Evolutionary conservation across 2,329 filamentous ascomycete species (phyloP), one percentile per base, ranked within the genome.

Genomic region (Pyrenophora seminiperda): DNA sequence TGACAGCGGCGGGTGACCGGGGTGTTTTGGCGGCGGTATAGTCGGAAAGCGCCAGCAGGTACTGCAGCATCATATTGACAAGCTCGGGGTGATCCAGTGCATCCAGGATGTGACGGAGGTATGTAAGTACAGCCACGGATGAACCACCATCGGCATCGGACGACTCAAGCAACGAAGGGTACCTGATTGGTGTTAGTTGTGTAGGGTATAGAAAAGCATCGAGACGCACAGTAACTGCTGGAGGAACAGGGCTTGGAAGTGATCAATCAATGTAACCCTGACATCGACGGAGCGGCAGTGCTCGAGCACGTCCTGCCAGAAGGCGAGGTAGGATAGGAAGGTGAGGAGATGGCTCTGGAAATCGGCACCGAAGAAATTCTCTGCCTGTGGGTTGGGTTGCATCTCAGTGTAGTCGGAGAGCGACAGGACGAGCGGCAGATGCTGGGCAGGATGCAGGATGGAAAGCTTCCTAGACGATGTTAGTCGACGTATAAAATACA

Each of bases 291-390:
- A 97, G 64, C 87, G 86, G 76, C 94, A 99, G 73, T 97, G 93
- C 71, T 97, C 94, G 53, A 99, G 79, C 27, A 97, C 92, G 72
- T 99, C 94, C 75, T 99, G 94, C 94, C 94, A 99, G 69, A 99
- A 99, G 5, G 95, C 79, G 40, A 99, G 81, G 68, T 97, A 95
- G 0, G 94, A 96, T 33, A 99, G 80, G 66, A 99, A 99, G 0
- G 92, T 96, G 46, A 93, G 87, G 66, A 97, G 83, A 63, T 97
- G 90, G n/a, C 85, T 83, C 64, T 90, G 88, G 56, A 95, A 91
- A 51, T 91, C 85, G 1, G 82, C 78, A 2, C 87, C 86, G 69
- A 88, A 87, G 40, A 90, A 86, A 74, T 84, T 86, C 63, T 91
- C 84, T 58, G 92, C 83, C 63, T 72, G 62, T 14, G 85, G 81